Evolutionary conservation across 2,329 filamentous ascomycete genomes (phyloP), one percentile per base, ranked within the genome.

Genomic region (Fusarium miscanthi): DNA sequence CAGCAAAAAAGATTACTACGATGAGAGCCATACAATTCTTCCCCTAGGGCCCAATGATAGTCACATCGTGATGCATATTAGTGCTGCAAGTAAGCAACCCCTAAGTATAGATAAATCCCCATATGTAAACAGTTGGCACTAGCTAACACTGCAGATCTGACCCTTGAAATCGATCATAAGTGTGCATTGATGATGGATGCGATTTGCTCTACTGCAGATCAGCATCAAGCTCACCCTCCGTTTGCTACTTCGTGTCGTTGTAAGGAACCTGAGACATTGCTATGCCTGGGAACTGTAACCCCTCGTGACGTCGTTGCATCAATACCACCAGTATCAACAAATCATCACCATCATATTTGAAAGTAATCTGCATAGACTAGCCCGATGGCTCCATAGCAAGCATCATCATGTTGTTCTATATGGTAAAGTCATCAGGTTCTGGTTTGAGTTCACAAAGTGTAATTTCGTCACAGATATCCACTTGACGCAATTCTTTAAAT

Each of bases 171-270:
- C 60, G 48, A 69, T 70, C 56, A 52, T 41, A 59, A 59, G 56
- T 57, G 25, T 66, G 57, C 45, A 56, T 27, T 62, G 70, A 73
- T 73, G 70, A 73, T 67, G 70, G 70, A 37, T 59, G 52, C 46
- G 45, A 63, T 40, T 42, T 51, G 37, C 37, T 38, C 35, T 38
- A 35, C 40, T 53, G 40, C 40, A 45, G 69, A 70, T 73, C 65
- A 70, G 35, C 48, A 56, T 43, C 42, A 56, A 58, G 42, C 65
- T 59, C 52, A 38, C 38, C 45, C 48, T 64, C 63, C 42, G 49
- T 21, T 37, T 33, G 54, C 23, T 37, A 52, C 33, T 35, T 14
- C 7, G n/a, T 66, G 37, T 25, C 37, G 31, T 48, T 41, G 25
- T 23, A 19, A 54, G 30, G 53, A 37, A 27, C 51, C 37, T 30